Percentiles rank a stretch among this genome's conserved stretches.
Evolutionary conservation across 495 filamentous ascomycete genomes (phyloP).

Genomic region (Lineolata rhizophorae): DNA sequence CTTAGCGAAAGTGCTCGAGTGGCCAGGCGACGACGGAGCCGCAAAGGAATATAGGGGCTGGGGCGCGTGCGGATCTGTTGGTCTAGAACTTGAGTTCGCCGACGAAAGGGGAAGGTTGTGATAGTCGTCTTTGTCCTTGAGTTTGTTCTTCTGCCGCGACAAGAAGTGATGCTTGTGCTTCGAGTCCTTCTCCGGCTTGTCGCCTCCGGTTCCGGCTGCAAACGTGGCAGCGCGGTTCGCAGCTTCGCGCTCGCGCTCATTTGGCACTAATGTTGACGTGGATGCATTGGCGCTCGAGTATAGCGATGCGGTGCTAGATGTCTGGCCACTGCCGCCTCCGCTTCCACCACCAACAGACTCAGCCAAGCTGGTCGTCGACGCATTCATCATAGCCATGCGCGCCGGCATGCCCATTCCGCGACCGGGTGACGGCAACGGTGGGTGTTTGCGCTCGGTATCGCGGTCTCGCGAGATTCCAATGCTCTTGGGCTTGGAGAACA

Average conservation of each 20-base stretch:
- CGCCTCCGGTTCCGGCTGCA: no score
- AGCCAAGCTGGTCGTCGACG: constrained; percentile 52
- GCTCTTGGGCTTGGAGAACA: constrained; percentile 76
- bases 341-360: no score
- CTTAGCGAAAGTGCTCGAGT: constrained; percentile 46
- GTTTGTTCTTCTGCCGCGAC: constrained; percentile 76
- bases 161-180: constrained; percentile 68
- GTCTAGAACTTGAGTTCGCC: constrained; percentile 70
- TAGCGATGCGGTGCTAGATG: constrained; percentile 38
- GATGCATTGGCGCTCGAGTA: constrained; percentile 73
- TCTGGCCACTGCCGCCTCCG: no score
- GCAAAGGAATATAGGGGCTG: constrained; percentile 66
- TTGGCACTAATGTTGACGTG: constrained; percentile 47
- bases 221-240: no score
- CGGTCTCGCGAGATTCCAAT: constrained; percentile 56
- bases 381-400: constrained; percentile 35
- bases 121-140: constrained; percentile 60
- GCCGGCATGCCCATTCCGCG: constrained; percentile 48
- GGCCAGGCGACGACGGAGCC: constrained; percentile 43
- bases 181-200: constrained; percentile 43
- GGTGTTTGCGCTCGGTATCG: constrained; percentile 34
- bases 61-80: constrained; percentile 64
- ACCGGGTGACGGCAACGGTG: constrained; percentile 56
- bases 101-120: constrained; percentile 66
- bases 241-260: constrained; percentile 32